These are phyloP conservation scores for Colletotrichum salicis DNA, from an alignment of 2,329 filamentous ascomycete genomes.

Conservation along the genomic window DNA sequence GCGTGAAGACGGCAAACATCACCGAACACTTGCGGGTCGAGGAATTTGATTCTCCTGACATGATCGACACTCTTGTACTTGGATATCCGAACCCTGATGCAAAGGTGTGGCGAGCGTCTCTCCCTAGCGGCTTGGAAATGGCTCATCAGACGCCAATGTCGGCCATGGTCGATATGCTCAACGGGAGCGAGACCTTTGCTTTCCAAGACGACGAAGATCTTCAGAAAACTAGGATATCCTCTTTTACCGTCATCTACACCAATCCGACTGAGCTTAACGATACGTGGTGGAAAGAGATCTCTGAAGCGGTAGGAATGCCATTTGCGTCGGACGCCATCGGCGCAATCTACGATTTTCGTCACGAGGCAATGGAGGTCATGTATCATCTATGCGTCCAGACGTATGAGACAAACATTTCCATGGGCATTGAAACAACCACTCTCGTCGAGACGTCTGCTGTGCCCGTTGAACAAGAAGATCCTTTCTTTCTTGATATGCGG, in stretches of 20 bases:
- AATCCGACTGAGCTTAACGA: background rate
- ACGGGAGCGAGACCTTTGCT: background rate
- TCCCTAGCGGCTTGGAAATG: slow-evolving; percentile 6
- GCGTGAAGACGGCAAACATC: slow-evolving; percentile 14
- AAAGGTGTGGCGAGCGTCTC: slow-evolving; percentile 1
- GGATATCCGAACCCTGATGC: background rate
- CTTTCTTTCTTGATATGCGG: background rate
- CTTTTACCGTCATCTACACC: background rate
- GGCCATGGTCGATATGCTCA: slow-evolving; percentile 3
- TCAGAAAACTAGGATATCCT: background rate
- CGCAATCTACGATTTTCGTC: background rate
- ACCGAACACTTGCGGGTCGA: background rate
- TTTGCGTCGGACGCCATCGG: background rate
- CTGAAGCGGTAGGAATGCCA: background rate
- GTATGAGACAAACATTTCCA: background rate
- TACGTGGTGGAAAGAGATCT: background rate
- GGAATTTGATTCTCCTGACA: background rate
- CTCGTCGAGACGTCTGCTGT: background rate
- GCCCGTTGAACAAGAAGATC: background rate
- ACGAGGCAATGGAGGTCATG: slow-evolving; percentile 1
- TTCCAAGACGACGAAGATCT: background rate
- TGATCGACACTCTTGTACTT: background rate
- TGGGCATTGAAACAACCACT: background rate
- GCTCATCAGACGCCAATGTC: background rate
- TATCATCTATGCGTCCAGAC: slow-evolving; percentile 12